phyloP scores from a whole-genome alignment of 1,284 basidiomycete genomes.

The Trichosporon coremiiforme region DNA sequence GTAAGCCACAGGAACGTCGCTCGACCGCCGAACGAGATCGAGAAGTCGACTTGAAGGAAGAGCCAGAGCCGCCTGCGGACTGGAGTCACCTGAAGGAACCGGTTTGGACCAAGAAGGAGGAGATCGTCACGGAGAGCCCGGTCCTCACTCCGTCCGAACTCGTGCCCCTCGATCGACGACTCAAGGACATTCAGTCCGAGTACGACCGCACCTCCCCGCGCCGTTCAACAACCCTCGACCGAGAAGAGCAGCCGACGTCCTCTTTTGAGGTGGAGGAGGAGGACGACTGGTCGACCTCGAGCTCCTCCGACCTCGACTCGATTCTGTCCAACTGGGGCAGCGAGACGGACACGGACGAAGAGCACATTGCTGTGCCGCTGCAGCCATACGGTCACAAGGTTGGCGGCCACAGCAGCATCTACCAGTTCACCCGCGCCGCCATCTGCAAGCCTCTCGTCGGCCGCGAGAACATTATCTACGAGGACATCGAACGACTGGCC shows the following conservation, averaged over 20 bases:
- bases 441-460: slow-evolving; percentile 99
- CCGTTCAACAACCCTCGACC: slow-evolving; percentile 7
- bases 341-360: slow-evolving; percentile 39
- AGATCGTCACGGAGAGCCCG: not conserved
- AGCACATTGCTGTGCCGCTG: slow-evolving; percentile 84
- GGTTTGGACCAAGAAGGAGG: not conserved
- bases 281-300: slow-evolving; percentile 25
- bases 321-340: slow-evolving; percentile 22
- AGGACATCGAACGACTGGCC: slow-evolving; percentile 89
- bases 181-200: not conserved
- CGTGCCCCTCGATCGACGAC: slow-evolving; percentile 12
- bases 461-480: slow-evolving; percentile 96
- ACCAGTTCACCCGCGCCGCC: slow-evolving; percentile 95
- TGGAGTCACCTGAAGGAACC: slow-evolving; percentile 11
- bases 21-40: not conserved
- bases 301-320: slow-evolving; percentile 18
- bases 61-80: not conserved
- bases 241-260: not conserved
- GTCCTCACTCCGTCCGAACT: not conserved
- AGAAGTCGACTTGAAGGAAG: not conserved
- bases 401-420: slow-evolving; percentile 94
- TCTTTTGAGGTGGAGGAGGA: slow-evolving; percentile 28
- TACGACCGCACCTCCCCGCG: slow-evolving; percentile 21
- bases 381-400: slow-evolving; percentile 97
- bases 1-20: slow-evolving; percentile 26